phyloP scores from a whole-genome alignment of 345 rosid genomes.

The Rubroshorea leprosula region DNA sequence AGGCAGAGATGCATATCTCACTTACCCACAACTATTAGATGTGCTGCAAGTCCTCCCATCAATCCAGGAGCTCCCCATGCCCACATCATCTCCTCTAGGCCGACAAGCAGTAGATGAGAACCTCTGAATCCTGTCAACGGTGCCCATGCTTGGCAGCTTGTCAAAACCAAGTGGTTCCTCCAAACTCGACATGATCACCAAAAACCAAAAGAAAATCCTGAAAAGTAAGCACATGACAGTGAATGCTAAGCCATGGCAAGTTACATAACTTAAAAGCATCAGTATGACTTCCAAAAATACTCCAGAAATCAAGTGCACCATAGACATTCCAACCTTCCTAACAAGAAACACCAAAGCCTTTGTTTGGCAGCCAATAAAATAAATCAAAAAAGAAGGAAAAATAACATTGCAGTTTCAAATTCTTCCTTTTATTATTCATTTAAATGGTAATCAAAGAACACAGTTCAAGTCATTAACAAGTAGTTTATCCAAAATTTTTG shows the following conservation, averaged over 20 bases:
- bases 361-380: no score
- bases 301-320: neutral
- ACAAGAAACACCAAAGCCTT: neutral
- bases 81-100: constrained; percentile 54
- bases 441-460: no score
- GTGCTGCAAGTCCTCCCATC: constrained; percentile 81
- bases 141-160: constrained; percentile 89
- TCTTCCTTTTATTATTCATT: no score
- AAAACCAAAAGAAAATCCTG: constrained; percentile 27
- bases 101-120: constrained; percentile 84
- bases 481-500: no score
- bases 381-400: neutral
- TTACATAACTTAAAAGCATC: no score
- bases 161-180: constrained; percentile 87
- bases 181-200: constrained; percentile 77
- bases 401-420: neutral
- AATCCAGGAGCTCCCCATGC: constrained; percentile 80
- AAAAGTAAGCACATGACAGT: constrained; percentile 29
- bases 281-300: no score
- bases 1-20: constrained; percentile 8
- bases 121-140: constrained; percentile 76
- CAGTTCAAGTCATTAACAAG: neutral
- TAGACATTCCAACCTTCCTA: neutral
- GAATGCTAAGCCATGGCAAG: constrained; percentile 18
- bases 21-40: constrained; percentile 70